Evolutionary conservation across 768 basidiomycete species (phyloP).

Genomic region (Russula griseocarnosa): DNA sequence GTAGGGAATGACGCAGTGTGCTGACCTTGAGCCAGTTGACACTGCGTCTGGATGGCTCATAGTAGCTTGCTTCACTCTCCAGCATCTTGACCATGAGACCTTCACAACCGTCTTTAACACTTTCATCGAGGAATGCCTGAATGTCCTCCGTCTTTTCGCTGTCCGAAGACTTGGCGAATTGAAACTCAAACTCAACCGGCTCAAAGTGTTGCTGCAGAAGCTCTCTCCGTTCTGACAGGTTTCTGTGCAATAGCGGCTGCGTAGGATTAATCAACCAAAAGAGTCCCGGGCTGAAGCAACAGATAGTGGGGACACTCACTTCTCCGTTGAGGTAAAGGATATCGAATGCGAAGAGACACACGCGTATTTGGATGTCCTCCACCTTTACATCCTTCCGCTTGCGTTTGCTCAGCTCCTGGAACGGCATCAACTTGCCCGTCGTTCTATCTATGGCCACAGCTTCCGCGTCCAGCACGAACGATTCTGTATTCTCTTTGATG

Average conservation of each 20-base stretch:
- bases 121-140: slow-evolving; percentile 89
- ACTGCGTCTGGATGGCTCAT: slow-evolving; percentile 92
- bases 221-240: slow-evolving; percentile 70
- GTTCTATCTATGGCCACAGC: slow-evolving; percentile 91
- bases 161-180: slow-evolving; percentile 89
- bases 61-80: slow-evolving; percentile 84
- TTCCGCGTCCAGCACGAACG: slow-evolving; percentile 95
- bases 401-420: slow-evolving; percentile 92
- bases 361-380: slow-evolving; percentile 95
- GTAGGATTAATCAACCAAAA: background rate
- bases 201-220: slow-evolving; percentile 78
- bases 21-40: slow-evolving; percentile 96
- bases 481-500: slow-evolving; percentile 74
- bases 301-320: slow-evolving; percentile 46
- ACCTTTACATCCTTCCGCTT: slow-evolving; percentile 98
- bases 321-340: slow-evolving; percentile 95
- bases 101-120: slow-evolving; percentile 97
- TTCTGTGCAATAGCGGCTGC: slow-evolving; percentile 77
- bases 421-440: slow-evolving; percentile 87
- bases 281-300: background rate
- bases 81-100: slow-evolving; percentile 99
- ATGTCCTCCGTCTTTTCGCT: slow-evolving; percentile 89
- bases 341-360: slow-evolving; percentile 96
- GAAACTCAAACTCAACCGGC: slow-evolving; percentile 82
- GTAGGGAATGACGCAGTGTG: background rate